These are phyloP conservation scores for Coleophoma eucalyptorum DNA, from an alignment of 2,329 filamentous ascomycete species.

Conservation along the genomic window DNA sequence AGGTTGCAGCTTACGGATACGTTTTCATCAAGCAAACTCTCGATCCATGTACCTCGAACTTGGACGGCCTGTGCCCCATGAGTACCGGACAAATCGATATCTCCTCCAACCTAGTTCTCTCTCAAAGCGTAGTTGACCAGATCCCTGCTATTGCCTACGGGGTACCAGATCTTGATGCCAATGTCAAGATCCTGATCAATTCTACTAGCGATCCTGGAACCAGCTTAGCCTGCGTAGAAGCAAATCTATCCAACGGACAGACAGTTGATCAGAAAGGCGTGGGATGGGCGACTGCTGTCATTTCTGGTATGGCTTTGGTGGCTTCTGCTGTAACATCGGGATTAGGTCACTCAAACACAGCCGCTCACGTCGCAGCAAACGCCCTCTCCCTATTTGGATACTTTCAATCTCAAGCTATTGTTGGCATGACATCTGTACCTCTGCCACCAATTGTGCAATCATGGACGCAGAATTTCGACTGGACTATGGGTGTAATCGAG, in stretches of 20 bases:
- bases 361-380: conserved; percentile 90
- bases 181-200: conserved; percentile 78
- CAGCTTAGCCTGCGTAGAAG: conserved; percentile 82
- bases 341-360: conserved; percentile 88
- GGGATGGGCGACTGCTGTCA: conserved; percentile 84
- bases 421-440: conserved; percentile 77
- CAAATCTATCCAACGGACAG: conserved; percentile 83
- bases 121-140: conserved; percentile 49
- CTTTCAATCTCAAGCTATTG: conserved; percentile 90
- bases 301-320: conserved; percentile 78
- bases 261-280: conserved; percentile 87
- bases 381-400: conserved; percentile 91
- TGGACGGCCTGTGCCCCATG: conserved; percentile 87
- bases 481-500: conserved; percentile 94
- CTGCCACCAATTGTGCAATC: conserved; percentile 85
- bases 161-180: conserved; percentile 87
- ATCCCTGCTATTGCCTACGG: conserved; percentile 85
- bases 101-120: conserved; percentile 64
- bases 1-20: conserved; percentile 81
- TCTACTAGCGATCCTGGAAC: conserved; percentile 51
- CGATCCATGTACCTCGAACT: conserved; percentile 69
- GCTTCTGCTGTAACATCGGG: conserved; percentile 88
- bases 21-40: conserved; percentile 62
- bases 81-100: conserved; percentile 77
- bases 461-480: conserved; percentile 98